Evolutionary conservation across 2,329 filamentous ascomycete genomes (phyloP).

Genomic region (Gaeumannomyces sp.): DNA sequence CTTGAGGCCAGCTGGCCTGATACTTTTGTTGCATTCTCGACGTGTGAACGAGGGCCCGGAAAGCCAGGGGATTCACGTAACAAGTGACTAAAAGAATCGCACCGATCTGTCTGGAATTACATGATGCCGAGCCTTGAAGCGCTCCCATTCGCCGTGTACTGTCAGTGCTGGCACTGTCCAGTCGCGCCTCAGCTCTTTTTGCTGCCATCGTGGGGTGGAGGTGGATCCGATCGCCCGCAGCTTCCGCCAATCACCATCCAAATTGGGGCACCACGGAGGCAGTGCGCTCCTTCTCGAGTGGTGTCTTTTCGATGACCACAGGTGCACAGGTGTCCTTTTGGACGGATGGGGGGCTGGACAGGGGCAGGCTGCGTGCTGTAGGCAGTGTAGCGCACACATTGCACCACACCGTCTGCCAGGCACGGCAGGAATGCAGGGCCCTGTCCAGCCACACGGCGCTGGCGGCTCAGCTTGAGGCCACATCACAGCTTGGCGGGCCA

Average conservation of each 20-base stretch:
- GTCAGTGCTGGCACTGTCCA: neutral
- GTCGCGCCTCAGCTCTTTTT: neutral
- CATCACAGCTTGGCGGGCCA: neutral
- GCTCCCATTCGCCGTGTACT: neutral
- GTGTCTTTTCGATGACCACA: neutral
- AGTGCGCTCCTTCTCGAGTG: neutral
- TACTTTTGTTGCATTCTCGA: neutral
- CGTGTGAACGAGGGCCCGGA: neutral
- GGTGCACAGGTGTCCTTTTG: neutral
- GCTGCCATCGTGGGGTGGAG: neutral
- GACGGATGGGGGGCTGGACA: neutral
- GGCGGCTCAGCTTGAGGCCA: constrained; percentile 1
- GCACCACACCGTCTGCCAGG: neutral
- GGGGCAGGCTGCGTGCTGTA: neutral
- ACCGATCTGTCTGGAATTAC: neutral
- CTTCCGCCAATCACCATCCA: neutral
- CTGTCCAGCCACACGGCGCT: neutral
- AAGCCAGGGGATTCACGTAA: neutral
- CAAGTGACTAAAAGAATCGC: constrained; percentile 1
- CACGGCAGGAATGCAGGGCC: neutral
- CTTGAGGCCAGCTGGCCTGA: neutral
- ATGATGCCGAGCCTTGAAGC: neutral
- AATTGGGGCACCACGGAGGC: neutral
- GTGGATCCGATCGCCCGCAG: neutral
- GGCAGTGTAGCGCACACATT: no score